Conservation (phyloP, 2,329 filamentous ascomycete species). For the Dactylellina sp. region DNA sequence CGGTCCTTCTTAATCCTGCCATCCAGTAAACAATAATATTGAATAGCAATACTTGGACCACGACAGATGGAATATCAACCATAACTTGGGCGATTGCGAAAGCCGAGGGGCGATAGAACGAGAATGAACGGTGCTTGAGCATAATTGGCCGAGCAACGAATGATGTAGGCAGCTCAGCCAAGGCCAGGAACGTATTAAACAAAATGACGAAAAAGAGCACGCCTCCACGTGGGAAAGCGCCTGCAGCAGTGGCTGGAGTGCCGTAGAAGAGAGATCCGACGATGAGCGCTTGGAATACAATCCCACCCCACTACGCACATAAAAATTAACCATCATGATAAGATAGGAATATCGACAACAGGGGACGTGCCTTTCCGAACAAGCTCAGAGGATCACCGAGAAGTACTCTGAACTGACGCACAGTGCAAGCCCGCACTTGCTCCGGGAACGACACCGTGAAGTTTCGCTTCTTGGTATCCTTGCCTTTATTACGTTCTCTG, state of each 20-base stretch:
- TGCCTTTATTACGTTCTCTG: slow-evolving; percentile 26
- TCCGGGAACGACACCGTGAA: slow-evolving; percentile 76
- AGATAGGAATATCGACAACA: slow-evolving; percentile 63
- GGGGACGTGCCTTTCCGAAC: slow-evolving; percentile 70
- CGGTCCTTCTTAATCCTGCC: slow-evolving; percentile 68
- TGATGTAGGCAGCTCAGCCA: slow-evolving; percentile 72
- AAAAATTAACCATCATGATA: slow-evolving; percentile 25
- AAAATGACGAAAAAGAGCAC: slow-evolving; percentile 73
- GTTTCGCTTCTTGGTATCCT: slow-evolving; percentile 32
- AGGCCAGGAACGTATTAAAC: slow-evolving; percentile 73
- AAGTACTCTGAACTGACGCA: slow-evolving; percentile 81
- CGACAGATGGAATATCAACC: slow-evolving; percentile 70
- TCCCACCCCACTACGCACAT: slow-evolving; percentile 67
- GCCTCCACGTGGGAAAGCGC: slow-evolving; percentile 72
- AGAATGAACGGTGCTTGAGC: slow-evolving; percentile 77
- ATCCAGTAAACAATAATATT: slow-evolving; percentile 73
- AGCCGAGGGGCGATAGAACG: slow-evolving; percentile 74
- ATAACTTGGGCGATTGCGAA: slow-evolving; percentile 72
- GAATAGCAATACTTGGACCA: slow-evolving; percentile 72
- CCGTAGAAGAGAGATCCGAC: slow-evolving; percentile 73
- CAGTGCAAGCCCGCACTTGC: slow-evolving; percentile 76
- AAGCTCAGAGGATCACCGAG: slow-evolving; percentile 79
- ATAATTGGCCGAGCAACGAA: slow-evolving; percentile 75
- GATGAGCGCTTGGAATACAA: slow-evolving; percentile 78
- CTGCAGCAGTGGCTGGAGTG: slow-evolving; percentile 68